Evolutionary conservation across 257 asterid species (phyloP).

Genomic region (Nicotiana undulata): DNA sequence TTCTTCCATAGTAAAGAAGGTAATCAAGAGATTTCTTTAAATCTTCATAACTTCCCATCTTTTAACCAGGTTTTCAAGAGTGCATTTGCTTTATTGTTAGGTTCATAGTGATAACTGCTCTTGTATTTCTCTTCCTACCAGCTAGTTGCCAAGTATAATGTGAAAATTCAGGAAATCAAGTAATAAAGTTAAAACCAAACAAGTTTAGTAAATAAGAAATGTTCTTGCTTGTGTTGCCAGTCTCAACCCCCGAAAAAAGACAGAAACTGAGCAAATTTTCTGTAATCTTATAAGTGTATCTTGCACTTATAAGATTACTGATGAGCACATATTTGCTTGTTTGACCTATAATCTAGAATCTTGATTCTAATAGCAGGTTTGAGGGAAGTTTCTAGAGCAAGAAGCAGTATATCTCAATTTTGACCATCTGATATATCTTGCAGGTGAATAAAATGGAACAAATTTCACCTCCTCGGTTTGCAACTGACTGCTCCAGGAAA

Average conservation of each 20-base stretch:
- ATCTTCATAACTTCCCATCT: not conserved
- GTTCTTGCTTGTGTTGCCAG: not conserved
- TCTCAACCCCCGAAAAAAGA: not conserved
- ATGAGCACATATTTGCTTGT: not conserved
- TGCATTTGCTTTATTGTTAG: not conserved
- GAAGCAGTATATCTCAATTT: not conserved
- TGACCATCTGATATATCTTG: not conserved
- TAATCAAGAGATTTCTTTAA: conserved; percentile 15
- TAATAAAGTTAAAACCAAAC: not conserved
- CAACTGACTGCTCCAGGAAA: conserved; percentile 15
- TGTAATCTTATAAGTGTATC: not conserved
- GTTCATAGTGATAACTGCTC: not conserved
- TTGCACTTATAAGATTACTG: not conserved
- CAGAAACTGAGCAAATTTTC: not conserved
- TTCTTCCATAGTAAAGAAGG: conserved; percentile 51
- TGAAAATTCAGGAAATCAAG: not conserved
- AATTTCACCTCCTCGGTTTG: not conserved
- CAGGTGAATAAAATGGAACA: conserved; percentile 21
- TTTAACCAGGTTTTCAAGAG: conserved; percentile 3
- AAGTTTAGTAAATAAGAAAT: not conserved
- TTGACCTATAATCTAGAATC: not conserved
- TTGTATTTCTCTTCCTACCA: not conserved
- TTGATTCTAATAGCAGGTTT: not conserved
- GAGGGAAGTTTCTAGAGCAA: not conserved
- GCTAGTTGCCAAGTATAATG: not conserved